Percentiles rank a stretch among this genome's conserved stretches.
phyloP scores from a whole-genome alignment of 2,329 filamentous ascomycete genomes.

The Neonectria hederae region DNA sequence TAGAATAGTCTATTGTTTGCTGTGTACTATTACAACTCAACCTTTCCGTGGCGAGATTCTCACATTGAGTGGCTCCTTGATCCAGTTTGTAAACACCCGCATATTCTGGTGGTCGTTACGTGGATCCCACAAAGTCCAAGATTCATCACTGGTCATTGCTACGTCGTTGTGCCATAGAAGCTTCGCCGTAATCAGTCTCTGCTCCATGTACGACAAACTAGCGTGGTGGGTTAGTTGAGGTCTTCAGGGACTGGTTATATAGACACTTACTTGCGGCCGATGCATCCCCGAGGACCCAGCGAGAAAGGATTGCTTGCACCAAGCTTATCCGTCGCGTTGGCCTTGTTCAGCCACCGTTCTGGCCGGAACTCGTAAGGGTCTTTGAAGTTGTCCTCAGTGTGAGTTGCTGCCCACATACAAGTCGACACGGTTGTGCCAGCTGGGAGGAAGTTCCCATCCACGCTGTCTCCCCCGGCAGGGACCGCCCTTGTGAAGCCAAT shows the following conservation, averaged over 20 bases:
- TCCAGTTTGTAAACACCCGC: slow-evolving; percentile 44
- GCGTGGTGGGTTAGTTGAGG: slow-evolving; percentile 19
- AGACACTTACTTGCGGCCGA: slow-evolving; percentile 46
- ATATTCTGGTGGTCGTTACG: slow-evolving; percentile 32
- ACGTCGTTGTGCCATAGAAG: slow-evolving; percentile 62
- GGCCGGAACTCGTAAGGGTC: slow-evolving; percentile 56
- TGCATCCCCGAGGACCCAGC: slow-evolving; percentile 59
- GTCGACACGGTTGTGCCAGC: slow-evolving; percentile 17
- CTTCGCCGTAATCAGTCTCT: slow-evolving; percentile 58
- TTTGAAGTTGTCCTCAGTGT: slow-evolving; percentile 54
- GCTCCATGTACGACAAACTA: slow-evolving; percentile 61
- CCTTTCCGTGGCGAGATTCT: slow-evolving; percentile 15
- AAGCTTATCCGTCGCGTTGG: slow-evolving; percentile 52
- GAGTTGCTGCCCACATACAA: slow-evolving; percentile 51
- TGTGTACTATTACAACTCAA: neutral
- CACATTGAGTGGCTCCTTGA: slow-evolving; percentile 39
- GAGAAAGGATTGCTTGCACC: slow-evolving; percentile 59
- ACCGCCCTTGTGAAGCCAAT: slow-evolving; percentile 46
- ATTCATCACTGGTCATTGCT: slow-evolving; percentile 23
- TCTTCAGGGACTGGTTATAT: neutral
- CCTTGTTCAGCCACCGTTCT: slow-evolving; percentile 56
- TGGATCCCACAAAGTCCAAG: slow-evolving; percentile 41
- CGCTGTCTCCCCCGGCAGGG: slow-evolving; percentile 37
- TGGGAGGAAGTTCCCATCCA: slow-evolving; percentile 13
- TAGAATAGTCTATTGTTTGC: no score